Conservation (phyloP, 2,329 filamentous ascomycete species). For the Scortechinia acanthostroma region DNA sequence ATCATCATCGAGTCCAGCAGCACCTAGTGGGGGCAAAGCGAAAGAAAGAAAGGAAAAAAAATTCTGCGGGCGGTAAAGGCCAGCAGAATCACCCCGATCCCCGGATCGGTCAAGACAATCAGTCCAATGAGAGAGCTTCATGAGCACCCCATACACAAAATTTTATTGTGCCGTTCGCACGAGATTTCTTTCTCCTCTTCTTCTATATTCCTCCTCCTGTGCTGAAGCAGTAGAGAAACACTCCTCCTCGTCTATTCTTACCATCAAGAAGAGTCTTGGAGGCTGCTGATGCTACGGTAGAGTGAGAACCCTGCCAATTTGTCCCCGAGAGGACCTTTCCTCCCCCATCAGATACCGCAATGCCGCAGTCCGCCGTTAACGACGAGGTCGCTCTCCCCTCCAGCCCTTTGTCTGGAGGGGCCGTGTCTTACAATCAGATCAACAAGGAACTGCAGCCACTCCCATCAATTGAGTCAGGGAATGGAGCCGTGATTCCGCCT, state of each 20-base stretch:
- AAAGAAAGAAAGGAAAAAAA: too few relatives aligned
- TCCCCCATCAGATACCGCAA: background rate
- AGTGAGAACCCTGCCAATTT: background rate
- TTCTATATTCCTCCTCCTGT: constrained; percentile 1
- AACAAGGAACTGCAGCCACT: background rate
- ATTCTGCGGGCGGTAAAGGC: background rate
- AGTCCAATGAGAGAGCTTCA: background rate
- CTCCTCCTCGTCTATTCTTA: background rate
- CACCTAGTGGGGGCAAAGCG: too few relatives aligned
- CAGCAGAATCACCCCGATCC: background rate
- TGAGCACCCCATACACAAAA: background rate
- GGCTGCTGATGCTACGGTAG: background rate
- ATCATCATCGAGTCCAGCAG: too few relatives aligned
- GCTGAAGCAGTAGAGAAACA: background rate
- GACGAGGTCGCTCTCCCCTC: background rate
- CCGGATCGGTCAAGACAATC: background rate
- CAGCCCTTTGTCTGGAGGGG: background rate
- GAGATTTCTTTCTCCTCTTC: background rate
- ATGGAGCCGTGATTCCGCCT: constrained; percentile 35
- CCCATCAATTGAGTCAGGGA: background rate
- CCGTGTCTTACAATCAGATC: background rate
- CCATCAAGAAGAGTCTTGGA: background rate
- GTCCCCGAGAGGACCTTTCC: background rate
- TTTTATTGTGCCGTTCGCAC: background rate
- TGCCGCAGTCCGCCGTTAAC: background rate